Evolutionary conservation across 2,329 filamentous ascomycete genomes (phyloP).

Genomic region (Diaporthe helianthi): DNA sequence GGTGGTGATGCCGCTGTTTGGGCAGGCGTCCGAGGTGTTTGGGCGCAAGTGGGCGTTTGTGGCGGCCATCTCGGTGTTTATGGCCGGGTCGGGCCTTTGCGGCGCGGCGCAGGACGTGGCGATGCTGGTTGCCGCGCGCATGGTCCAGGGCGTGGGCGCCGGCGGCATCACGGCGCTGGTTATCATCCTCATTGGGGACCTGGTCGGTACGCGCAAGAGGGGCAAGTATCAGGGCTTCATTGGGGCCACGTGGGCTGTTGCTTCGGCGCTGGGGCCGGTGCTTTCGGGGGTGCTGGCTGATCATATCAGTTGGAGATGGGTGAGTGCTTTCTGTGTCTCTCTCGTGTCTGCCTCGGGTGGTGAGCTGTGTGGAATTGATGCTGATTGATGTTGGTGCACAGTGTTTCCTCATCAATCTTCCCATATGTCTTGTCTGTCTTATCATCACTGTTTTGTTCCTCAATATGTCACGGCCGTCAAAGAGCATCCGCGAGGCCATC

Average conservation of each 20-base stretch:
- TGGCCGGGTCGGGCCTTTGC: slow-evolving; percentile 15
- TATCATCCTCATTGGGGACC: slow-evolving; percentile 27
- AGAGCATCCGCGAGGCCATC: neutral
- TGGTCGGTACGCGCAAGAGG: slow-evolving; percentile 20
- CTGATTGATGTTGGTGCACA: neutral
- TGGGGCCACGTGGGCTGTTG: slow-evolving; percentile 29
- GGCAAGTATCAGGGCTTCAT: slow-evolving; percentile 32
- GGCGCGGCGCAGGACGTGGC: slow-evolving; percentile 28
- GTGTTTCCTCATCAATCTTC: slow-evolving; percentile 29
- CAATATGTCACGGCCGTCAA: slow-evolving; percentile 27
- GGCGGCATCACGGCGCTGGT: slow-evolving; percentile 25
- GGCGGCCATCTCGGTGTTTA: slow-evolving; percentile 23
- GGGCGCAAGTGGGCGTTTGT: slow-evolving; percentile 28
- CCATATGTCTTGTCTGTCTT: slow-evolving; percentile 24
- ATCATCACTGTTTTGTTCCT: slow-evolving; percentile 22
- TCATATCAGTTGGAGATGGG: slow-evolving; percentile 31
- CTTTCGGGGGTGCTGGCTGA: slow-evolving; percentile 28
- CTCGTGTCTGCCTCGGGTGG: too few relatives aligned
- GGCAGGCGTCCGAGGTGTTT: slow-evolving; percentile 29
- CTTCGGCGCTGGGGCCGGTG: slow-evolving; percentile 26
- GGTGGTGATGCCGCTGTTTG: slow-evolving; percentile 29
- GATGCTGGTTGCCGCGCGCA: slow-evolving; percentile 28
- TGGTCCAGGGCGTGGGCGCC: slow-evolving; percentile 22
- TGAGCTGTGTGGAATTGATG: neutral
- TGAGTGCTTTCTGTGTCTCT: slow-evolving; percentile 1